These are phyloP conservation scores for Cunninghamia lanceolata DNA, from an alignment of 75 land plant genomes.

Conservation along the genomic window DNA sequence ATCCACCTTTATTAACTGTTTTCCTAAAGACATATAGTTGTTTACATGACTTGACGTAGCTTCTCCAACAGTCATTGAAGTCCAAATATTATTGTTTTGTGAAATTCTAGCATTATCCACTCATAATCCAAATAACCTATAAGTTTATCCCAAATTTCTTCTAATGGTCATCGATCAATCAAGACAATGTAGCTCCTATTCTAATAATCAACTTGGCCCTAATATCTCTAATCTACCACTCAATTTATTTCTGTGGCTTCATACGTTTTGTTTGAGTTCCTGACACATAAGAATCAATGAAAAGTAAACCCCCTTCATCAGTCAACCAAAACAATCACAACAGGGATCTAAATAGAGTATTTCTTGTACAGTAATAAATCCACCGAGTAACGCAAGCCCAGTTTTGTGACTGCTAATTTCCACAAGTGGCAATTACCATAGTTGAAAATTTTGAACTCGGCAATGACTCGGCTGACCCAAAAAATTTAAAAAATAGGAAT, in stretches of 20 bases:
- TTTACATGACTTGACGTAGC: not conserved
- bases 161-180: not conserved
- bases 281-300: not conserved
- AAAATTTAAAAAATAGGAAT: too few relatives aligned
- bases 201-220: not conserved
- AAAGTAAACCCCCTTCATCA: too few relatives aligned
- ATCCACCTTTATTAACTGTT: not conserved
- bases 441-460: too few relatives aligned
- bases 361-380: too few relatives aligned
- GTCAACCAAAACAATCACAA: too few relatives aligned
- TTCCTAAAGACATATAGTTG: not conserved
- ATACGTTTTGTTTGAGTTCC: not conserved
- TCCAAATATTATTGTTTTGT: too few relatives aligned
- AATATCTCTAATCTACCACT: not conserved
- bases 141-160: not conserved
- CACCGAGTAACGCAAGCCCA: too few relatives aligned
- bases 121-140: too few relatives aligned
- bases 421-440: too few relatives aligned
- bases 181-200: not conserved
- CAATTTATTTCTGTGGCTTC: not conserved
- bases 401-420: too few relatives aligned
- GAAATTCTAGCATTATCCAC: not conserved
- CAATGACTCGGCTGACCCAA: too few relatives aligned
- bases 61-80: not conserved
- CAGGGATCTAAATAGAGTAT: too few relatives aligned